Evolutionary conservation across 768 basidiomycete genomes (phyloP), one percentile per base, ranked within the genome.

Genomic region (Podaxis sp.): DNA sequence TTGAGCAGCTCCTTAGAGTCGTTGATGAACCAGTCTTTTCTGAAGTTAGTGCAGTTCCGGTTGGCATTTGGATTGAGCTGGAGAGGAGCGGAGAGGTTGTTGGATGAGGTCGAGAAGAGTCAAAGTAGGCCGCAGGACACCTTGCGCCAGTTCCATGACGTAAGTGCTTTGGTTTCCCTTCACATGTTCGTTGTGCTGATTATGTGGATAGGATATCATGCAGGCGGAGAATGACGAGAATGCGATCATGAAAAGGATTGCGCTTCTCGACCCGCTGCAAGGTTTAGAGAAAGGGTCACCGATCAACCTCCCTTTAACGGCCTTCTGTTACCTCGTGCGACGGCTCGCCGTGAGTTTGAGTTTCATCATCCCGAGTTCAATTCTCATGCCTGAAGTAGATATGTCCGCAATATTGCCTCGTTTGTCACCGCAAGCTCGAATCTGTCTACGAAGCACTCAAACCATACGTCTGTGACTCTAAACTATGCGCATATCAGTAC

Each of bases 401-500:
- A 22, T 90, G 87, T 66, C 83, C 86, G 0, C 78, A 83, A 22
- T 89, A 84, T 71, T 91, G 90, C 66, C 77, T 88, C n/a, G 86
- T 89, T n/a, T 90, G 90, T 72, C 88, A 89, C 67, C 82, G 82
- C 65, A 81, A 79, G 64, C 75, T 88, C 33, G 67, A 76, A 9
- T 76, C 74, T 8, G 77, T 82, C 43, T 83, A 81, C 62, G 84
- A 85, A 64, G 82, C 85, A 0, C 80, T 90, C 63, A 88, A 89
- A 69, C 90, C 90, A 1, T 91, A 89, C 68, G 88, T 91, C 25
- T 91, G 89, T 69, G 79, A 82, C 59, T 79, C 79, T 4, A 81
- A 81, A 57, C 78, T 91, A 4, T 91, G 90, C 71, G 75, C 82
- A 4, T 91, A 87, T 70, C 89, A 88, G 67, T 89, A 87, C 67